Evolutionary conservation across 495 filamentous ascomycete species (phyloP).

Genomic region (Annulohypoxylon maeteangense): DNA sequence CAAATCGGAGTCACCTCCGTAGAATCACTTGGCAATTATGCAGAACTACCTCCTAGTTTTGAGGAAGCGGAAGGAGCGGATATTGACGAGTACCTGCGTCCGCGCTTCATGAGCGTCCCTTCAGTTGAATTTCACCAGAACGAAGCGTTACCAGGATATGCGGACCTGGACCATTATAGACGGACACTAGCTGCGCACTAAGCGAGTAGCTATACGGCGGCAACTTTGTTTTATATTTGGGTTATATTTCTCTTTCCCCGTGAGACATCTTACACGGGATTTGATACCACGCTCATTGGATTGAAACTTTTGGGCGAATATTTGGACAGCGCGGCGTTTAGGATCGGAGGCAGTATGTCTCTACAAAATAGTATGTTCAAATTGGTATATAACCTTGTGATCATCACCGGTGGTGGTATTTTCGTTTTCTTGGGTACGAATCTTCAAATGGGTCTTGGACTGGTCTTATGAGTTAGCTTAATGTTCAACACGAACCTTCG

Average conservation of each 20-base stretch:
- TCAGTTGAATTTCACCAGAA: conserved; percentile 33
- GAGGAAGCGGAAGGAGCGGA: conserved; percentile 49
- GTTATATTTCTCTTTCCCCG: not conserved
- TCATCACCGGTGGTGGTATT: not conserved
- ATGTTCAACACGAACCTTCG: not conserved
- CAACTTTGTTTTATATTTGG: conserved; percentile 1
- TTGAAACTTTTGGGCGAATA: not conserved
- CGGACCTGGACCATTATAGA: conserved; percentile 29
- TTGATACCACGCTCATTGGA: conserved; percentile 15
- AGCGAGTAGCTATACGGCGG: not conserved
- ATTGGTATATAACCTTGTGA: conserved; percentile 6
- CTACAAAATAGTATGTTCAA: not conserved
- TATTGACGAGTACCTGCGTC: conserved; percentile 61
- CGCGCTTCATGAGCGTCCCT: conserved; percentile 55
- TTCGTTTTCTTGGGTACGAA: not conserved
- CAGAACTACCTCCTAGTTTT: conserved; percentile 49
- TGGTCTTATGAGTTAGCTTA: not conserved
- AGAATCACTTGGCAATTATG: conserved; percentile 10
- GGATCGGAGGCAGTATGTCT: not conserved
- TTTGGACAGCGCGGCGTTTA: conserved; percentile 32
- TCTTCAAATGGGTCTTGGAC: not conserved
- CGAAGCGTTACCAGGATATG: conserved; percentile 51
- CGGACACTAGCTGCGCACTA: conserved; percentile 31
- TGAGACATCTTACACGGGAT: not conserved
- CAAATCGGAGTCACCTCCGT: conserved; percentile 68